Evolutionary conservation across 2,329 filamentous ascomycete genomes (phyloP).

Genomic region (Exophiala calicioides): DNA sequence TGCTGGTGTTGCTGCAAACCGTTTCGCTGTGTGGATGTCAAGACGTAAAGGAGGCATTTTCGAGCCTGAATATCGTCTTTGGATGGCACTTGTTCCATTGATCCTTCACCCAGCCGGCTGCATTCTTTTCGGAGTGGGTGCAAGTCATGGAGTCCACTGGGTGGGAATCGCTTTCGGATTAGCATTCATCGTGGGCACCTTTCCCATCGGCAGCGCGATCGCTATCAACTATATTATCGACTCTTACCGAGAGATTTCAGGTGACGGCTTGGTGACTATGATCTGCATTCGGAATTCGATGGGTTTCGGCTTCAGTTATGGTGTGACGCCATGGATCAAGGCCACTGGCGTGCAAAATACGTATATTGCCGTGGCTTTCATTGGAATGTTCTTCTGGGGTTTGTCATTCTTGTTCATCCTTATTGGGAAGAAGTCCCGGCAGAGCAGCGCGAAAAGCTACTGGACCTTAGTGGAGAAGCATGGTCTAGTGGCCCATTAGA

Average conservation of each 20-base stretch:
- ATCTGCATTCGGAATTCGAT: conserved; percentile 53
- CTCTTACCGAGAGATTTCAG: conserved; percentile 43
- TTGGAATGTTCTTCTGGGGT: conserved; percentile 20
- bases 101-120: conserved; percentile 39
- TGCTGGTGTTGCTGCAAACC: conserved; percentile 43
- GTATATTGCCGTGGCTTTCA: conserved; percentile 37
- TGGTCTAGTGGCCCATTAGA: conserved; percentile 9
- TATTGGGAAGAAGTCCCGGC: conserved; percentile 11
- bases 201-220: conserved; percentile 40
- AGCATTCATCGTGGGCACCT: conserved; percentile 44
- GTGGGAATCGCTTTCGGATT: conserved; percentile 47
- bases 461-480: conserved; percentile 13
- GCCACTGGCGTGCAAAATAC: conserved; percentile 48
- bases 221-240: conserved; percentile 46
- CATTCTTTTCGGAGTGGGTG: conserved; percentile 45
- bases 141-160: conserved; percentile 45
- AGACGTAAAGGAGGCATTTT: conserved; percentile 44
- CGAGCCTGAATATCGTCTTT: conserved; percentile 46
- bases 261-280: conserved; percentile 44
- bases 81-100: conserved; percentile 40
- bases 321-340: conserved; percentile 50
- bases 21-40: conserved; percentile 41
- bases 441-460: conserved; percentile 4
- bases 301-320: conserved; percentile 50
- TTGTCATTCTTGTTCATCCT: conserved; percentile 13